Evolutionary conservation across 2,329 filamentous ascomycete species (phyloP).

Genomic region (Juglanconis oblonga): DNA sequence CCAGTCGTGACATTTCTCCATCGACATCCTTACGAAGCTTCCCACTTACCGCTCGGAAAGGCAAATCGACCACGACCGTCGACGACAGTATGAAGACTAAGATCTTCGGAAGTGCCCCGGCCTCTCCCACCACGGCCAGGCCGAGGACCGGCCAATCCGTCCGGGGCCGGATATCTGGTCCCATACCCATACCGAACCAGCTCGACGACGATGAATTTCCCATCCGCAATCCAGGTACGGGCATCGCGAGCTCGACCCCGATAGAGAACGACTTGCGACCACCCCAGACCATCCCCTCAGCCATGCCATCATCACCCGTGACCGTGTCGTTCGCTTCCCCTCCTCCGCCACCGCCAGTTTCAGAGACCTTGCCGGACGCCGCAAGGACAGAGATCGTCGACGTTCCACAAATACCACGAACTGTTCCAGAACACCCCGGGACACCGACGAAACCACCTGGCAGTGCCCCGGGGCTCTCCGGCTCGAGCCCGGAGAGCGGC

Average conservation of each 20-base stretch:
- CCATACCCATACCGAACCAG: conserved; percentile 52
- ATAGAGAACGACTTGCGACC: conserved; percentile 18
- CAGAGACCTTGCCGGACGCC: not conserved
- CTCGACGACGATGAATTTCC: conserved; percentile 54
- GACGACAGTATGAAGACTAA: conserved; percentile 16
- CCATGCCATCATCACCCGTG: conserved; percentile 14
- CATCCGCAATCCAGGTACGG: conserved; percentile 42
- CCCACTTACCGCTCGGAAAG: conserved; percentile 1
- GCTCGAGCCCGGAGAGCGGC: conserved; percentile 15
- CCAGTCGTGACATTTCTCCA: conserved; percentile 1
- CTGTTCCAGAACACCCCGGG: conserved; percentile 21
- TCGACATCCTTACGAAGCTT: conserved; percentile 6
- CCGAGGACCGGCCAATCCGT: conserved; percentile 44
- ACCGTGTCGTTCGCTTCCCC: not conserved
- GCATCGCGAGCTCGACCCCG: conserved; percentile 32
- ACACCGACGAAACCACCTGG: conserved; percentile 21
- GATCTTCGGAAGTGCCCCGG: conserved; percentile 9
- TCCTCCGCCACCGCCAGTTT: not conserved
- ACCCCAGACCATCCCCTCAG: conserved; percentile 19
- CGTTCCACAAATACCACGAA: conserved; percentile 20
- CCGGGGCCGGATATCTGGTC: conserved; percentile 59
- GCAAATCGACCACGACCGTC: not conserved
- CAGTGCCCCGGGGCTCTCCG: conserved; percentile 18
- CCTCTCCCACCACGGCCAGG: conserved; percentile 34
- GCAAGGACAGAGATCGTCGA: conserved; percentile 18